Percentiles rank a stretch among this genome's conserved stretches.
phyloP scores from a whole-genome alignment of 257 asterid species.

The Capsicum rhomboideum region DNA sequence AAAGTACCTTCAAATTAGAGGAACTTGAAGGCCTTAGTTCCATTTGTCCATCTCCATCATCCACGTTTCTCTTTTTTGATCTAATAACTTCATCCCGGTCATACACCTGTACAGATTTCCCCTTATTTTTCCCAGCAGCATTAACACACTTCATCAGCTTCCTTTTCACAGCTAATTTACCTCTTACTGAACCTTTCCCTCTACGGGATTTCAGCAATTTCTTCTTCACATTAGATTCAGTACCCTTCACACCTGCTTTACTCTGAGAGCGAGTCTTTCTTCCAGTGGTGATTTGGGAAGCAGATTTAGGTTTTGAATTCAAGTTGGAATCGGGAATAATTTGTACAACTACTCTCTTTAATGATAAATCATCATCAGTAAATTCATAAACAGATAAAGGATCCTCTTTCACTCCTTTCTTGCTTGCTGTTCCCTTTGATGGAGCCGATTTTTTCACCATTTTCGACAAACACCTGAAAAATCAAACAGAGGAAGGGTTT shows the following conservation, averaged over 20 bases:
- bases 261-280: background rate
- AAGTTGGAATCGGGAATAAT: background rate
- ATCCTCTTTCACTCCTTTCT: background rate
- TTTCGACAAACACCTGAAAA: background rate
- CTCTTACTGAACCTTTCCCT: background rate
- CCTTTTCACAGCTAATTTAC: background rate
- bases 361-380: background rate
- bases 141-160: background rate
- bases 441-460: background rate
- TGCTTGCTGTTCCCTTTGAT: background rate
- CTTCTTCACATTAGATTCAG: background rate
- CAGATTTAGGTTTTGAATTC: background rate
- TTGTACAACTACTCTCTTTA: background rate
- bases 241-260: background rate
- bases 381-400: constrained; percentile 4
- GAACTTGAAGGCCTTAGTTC: background rate
- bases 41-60: background rate
- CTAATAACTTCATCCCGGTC: background rate
- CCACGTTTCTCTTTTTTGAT: background rate
- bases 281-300: background rate
- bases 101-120: background rate
- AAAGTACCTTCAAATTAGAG: background rate
- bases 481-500: background rate
- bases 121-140: background rate
- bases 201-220: background rate